phyloP scores from a whole-genome alignment of 176 grass and related monocot species.

The Phoenix dactylifera region DNA sequence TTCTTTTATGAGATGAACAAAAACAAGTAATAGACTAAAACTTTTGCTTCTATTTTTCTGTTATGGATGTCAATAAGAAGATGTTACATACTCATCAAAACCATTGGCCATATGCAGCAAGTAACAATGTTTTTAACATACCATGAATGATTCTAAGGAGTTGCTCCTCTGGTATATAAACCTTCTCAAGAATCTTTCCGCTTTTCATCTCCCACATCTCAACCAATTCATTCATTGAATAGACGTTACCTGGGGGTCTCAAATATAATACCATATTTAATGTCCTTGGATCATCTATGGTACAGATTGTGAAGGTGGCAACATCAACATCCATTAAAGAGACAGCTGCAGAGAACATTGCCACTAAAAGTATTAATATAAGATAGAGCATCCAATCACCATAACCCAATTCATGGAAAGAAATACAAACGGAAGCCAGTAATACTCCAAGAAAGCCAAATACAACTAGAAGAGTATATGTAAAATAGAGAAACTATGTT shows the following conservation, averaged over 20 bases:
- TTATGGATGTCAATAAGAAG: conserved; percentile 4
- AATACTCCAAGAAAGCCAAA: too few species aligned
- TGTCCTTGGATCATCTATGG: conserved; percentile 71
- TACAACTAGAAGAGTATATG: too few species aligned
- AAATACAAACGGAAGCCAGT: too few species aligned
- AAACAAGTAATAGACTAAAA: too few species aligned
- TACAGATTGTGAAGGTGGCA: conserved; percentile 62
- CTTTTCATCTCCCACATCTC: conserved; percentile 70
- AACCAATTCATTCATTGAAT: conserved; percentile 65
- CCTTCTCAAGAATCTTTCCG: conserved; percentile 37
- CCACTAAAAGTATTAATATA: too few species aligned
- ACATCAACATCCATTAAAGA: conserved; percentile 73
- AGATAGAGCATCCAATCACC: too few species aligned
- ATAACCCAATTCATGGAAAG: too few species aligned
- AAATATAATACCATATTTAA: conserved; percentile 72
- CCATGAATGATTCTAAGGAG: conserved; percentile 58
- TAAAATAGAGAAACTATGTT: too few species aligned
- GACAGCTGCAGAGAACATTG: conserved; percentile 37
- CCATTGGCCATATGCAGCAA: background rate
- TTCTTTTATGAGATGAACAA: too few species aligned
- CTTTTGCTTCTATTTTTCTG: background rate
- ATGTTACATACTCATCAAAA: background rate
- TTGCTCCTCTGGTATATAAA: conserved; percentile 54
- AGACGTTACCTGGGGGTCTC: conserved; percentile 59
- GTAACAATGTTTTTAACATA: conserved; percentile 22